Conservation (phyloP, 371 early-diverging fungal species). For the Mucor saturninus region DNA sequence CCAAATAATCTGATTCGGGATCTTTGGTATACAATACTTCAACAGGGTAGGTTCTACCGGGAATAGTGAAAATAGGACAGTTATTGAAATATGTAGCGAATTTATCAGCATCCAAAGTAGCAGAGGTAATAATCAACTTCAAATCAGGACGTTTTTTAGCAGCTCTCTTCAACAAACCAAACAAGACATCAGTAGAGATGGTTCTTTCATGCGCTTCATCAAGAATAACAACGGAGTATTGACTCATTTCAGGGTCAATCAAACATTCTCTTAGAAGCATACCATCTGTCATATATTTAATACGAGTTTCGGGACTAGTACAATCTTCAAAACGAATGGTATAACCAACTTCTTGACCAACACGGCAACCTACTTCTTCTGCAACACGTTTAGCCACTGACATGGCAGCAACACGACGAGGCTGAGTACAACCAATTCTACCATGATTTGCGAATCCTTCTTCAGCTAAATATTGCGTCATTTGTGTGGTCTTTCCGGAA, state of each 20-base stretch:
- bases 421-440: slow-evolving; percentile 98
- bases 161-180: slow-evolving; percentile 94
- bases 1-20: slow-evolving; percentile 94
- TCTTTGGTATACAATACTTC: slow-evolving; percentile 95
- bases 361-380: slow-evolving; percentile 94
- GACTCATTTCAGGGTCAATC: slow-evolving; percentile 81
- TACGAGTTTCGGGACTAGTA: slow-evolving; percentile 89
- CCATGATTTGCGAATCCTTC: slow-evolving; percentile 86
- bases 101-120: slow-evolving; percentile 96
- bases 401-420: slow-evolving; percentile 99
- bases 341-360: slow-evolving; percentile 97
- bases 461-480: slow-evolving; percentile 98
- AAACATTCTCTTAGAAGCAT: slow-evolving; percentile 97
- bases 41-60: slow-evolving; percentile 95
- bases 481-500: slow-evolving; percentile 99
- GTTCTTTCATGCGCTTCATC: slow-evolving; percentile 99
- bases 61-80: slow-evolving; percentile 96
- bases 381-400: slow-evolving; percentile 99
- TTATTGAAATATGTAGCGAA: slow-evolving; percentile 88
- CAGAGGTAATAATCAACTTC: slow-evolving; percentile 95
- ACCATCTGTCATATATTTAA: slow-evolving; percentile 99
- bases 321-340: slow-evolving; percentile 99
- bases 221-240: slow-evolving; percentile 94
- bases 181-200: slow-evolving; percentile 96
- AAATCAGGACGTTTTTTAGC: slow-evolving; percentile 85